These are phyloP conservation scores for Solanum hybrid DNA, from an alignment of 305 asterid genomes.

Conservation along the genomic window DNA sequence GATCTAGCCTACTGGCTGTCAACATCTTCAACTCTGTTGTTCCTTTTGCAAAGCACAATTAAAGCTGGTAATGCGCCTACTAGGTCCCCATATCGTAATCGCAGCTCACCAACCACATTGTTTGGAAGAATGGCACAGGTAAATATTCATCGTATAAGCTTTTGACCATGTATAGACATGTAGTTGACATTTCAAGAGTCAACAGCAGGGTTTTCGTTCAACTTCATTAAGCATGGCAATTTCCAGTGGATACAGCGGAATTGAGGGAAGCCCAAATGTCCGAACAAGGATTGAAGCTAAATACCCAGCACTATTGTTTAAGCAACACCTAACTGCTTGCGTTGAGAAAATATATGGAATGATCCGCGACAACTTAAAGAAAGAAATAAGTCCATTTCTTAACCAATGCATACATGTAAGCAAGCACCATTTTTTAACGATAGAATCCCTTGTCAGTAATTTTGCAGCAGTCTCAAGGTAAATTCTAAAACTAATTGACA, in stretches of 20 bases:
- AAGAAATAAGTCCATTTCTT: constrained; percentile 77
- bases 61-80: constrained; percentile 67
- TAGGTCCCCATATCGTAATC: constrained; percentile 47
- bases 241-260: constrained; percentile 90
- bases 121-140: constrained; percentile 96
- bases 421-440: constrained; percentile 14
- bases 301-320: constrained; percentile 87
- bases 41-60: constrained; percentile 76
- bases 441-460: not conserved
- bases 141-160: constrained; percentile 15
- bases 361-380: constrained; percentile 84
- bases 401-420: constrained; percentile 80
- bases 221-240: constrained; percentile 60
- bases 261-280: constrained; percentile 66
- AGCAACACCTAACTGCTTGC: constrained; percentile 92
- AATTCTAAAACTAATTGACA: constrained; percentile 28
- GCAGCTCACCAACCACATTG: constrained; percentile 70
- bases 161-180: not conserved
- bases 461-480: constrained; percentile 8
- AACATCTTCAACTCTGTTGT: constrained; percentile 77
- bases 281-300: constrained; percentile 82
- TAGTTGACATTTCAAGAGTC: constrained; percentile 14
- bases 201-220: constrained; percentile 57
- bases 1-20: constrained; percentile 87
- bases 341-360: constrained; percentile 87